A percentile compares a stretch with the other conserved stretches of the same genome.
phyloP scores from a whole-genome alignment of 257 asterid species.

The Voacanga thouarsii region DNA sequence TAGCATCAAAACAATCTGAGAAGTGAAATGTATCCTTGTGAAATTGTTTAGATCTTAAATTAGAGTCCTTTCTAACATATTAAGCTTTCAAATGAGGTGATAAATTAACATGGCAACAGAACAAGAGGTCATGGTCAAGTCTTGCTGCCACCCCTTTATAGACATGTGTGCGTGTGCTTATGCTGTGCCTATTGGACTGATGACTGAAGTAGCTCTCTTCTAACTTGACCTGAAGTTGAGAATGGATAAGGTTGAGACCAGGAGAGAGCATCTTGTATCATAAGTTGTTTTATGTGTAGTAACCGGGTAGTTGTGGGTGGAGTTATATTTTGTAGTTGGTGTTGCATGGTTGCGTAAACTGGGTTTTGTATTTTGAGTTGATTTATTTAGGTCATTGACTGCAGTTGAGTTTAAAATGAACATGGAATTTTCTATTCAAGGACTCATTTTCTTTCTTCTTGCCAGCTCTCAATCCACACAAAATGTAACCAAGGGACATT shows the following conservation, averaged over 20 bases:
- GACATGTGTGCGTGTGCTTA: background rate
- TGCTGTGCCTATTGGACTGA: no score
- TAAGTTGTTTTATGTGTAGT: background rate
- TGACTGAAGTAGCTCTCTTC: background rate
- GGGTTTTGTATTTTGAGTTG: background rate
- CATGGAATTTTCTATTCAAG: background rate
- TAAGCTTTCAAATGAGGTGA: background rate
- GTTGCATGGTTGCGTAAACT: background rate
- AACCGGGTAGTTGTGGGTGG: background rate
- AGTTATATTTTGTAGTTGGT: background rate
- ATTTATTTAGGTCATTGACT: background rate
- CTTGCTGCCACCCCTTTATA: background rate
- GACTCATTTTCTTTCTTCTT: background rate
- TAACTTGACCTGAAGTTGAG: background rate
- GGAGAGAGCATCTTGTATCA: background rate
- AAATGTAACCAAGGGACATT: background rate
- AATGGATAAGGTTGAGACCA: background rate
- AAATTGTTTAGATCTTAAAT: background rate
- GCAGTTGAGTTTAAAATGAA: background rate
- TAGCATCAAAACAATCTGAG: background rate
- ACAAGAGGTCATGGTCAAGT: background rate
- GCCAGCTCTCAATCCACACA: background rate
- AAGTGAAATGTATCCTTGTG: background rate
- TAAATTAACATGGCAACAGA: background rate
- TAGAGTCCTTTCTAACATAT: background rate